Percentiles rank a stretch among this genome's conserved stretches.
These are phyloP conservation scores for Ceratocystis cubensis DNA, from an alignment of 2,329 filamentous ascomycete species.

Conservation along the genomic window DNA sequence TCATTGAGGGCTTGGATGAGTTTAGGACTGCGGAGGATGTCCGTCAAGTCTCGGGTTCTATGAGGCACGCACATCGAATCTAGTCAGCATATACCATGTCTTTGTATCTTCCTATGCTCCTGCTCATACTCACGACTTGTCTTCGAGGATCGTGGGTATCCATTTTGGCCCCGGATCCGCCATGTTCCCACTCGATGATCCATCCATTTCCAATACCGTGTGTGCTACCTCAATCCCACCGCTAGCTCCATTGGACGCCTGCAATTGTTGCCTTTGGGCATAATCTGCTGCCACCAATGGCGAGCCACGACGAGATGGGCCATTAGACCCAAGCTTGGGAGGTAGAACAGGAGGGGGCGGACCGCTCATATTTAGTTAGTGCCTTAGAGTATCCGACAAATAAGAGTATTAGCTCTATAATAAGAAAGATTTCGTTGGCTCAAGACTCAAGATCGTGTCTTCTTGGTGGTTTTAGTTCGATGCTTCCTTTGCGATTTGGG, in stretches of 20 bases:
- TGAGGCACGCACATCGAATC: slow-evolving; percentile 13
- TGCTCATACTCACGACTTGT: slow-evolving; percentile 57
- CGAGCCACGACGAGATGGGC: slow-evolving; percentile 53
- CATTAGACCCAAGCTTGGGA: slow-evolving; percentile 58
- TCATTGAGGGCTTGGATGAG: slow-evolving; percentile 66
- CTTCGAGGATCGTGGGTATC: slow-evolving; percentile 63
- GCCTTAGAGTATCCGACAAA: too few species aligned
- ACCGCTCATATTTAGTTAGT: slow-evolving; percentile 13
- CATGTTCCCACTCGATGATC: not conserved
- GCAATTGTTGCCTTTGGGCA: not conserved
- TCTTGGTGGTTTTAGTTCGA: too few species aligned
- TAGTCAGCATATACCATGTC: slow-evolving; percentile 24
- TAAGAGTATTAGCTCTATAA: too few species aligned
- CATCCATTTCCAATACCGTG: slow-evolving; percentile 11
- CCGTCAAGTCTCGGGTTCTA: slow-evolving; percentile 67
- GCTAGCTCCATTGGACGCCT: not conserved
- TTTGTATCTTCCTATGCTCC: not conserved
- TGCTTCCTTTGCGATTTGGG: not conserved
- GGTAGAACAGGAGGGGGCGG: slow-evolving; percentile 57
- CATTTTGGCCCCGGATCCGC: slow-evolving; percentile 56
- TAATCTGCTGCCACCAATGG: slow-evolving; percentile 34
- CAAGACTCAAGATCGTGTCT: too few species aligned
- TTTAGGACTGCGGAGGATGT: slow-evolving; percentile 49
- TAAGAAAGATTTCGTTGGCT: too few species aligned
- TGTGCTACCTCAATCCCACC: slow-evolving; percentile 1